Evolutionary conservation across 129 eudicot species (phyloP).

Genomic region (sunflower (Helianthus annuus)): DNA sequence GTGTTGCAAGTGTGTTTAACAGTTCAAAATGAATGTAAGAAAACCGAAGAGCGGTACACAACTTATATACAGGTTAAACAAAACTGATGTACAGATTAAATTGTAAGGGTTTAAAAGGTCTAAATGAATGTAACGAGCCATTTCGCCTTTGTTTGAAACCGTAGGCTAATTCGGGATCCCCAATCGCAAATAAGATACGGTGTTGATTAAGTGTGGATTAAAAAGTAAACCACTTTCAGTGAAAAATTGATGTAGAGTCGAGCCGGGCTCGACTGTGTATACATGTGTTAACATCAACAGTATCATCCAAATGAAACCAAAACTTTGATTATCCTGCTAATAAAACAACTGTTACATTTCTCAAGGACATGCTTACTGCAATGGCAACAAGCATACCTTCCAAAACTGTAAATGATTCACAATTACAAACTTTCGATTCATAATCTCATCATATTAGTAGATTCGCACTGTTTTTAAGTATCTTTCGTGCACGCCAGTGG

Average conservation of each 20-base stretch:
- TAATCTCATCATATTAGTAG: slow-evolving; percentile 27
- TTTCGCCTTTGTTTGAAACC: no score
- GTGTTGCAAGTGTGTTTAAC: no score
- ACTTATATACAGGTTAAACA: no score
- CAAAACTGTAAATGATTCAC: slow-evolving; percentile 41
- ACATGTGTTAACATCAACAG: background rate
- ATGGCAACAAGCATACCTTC: slow-evolving; percentile 10
- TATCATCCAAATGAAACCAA: slow-evolving; percentile 1
- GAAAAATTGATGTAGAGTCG: background rate
- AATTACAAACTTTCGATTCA: slow-evolving; percentile 26
- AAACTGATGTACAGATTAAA: no score
- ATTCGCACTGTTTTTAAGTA: slow-evolving; percentile 40
- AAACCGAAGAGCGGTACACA: no score
- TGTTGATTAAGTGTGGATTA: no score
- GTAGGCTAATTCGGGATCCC: background rate
- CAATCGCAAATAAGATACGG: background rate
- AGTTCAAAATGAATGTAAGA: no score
- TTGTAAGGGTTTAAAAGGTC: no score
- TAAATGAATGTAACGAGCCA: no score
- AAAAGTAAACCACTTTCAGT: background rate
- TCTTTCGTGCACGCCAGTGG: slow-evolving; percentile 81
- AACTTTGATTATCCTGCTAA: background rate
- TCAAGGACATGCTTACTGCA: slow-evolving; percentile 9
- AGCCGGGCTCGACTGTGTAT: background rate
- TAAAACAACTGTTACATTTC: slow-evolving; percentile 25